phyloP scores from a whole-genome alignment of 1,139 yeast species.

The Spathaspora sp. region DNA sequence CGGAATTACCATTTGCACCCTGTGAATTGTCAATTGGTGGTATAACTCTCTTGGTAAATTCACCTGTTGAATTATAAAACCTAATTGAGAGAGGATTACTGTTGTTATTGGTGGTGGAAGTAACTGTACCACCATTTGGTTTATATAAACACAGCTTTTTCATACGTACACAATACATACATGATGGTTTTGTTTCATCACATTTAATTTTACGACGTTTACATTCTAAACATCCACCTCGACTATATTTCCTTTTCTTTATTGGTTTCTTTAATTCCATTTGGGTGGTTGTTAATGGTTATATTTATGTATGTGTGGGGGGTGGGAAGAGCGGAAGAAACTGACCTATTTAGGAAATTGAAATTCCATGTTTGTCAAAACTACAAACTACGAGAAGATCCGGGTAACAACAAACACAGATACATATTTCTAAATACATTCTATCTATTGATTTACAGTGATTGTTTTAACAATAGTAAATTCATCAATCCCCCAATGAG shows the following conservation, averaged over 20 bases:
- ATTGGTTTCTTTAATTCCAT: background rate
- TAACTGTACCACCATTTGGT: slow-evolving; percentile 13
- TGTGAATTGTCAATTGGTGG: no score
- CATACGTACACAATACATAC: slow-evolving; percentile 47
- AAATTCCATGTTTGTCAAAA: background rate
- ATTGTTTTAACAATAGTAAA: slow-evolving; percentile 20
- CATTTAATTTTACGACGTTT: slow-evolving; percentile 61
- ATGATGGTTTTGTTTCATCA: slow-evolving; percentile 30
- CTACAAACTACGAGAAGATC: background rate
- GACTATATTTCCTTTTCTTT: slow-evolving; percentile 48
- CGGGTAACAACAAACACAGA: no score
- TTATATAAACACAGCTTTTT: slow-evolving; percentile 50
- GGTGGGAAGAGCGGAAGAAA: background rate
- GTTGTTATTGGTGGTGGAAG: background rate
- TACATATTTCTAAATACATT: no score
- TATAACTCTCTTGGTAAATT: background rate
- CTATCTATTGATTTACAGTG: background rate
- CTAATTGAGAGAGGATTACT: background rate
- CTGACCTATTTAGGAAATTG: background rate
- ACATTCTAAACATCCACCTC: slow-evolving; percentile 66
- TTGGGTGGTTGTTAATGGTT: no score
- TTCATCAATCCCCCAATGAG: slow-evolving; percentile 50
- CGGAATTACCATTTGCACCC: background rate
- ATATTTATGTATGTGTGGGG: background rate
- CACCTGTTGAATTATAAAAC: background rate